A percentile compares a stretch with the other conserved stretches of the same genome.
phyloP scores from a whole-genome alignment of 1,284 basidiomycete genomes.

The Violaceomyces palustris region DNA sequence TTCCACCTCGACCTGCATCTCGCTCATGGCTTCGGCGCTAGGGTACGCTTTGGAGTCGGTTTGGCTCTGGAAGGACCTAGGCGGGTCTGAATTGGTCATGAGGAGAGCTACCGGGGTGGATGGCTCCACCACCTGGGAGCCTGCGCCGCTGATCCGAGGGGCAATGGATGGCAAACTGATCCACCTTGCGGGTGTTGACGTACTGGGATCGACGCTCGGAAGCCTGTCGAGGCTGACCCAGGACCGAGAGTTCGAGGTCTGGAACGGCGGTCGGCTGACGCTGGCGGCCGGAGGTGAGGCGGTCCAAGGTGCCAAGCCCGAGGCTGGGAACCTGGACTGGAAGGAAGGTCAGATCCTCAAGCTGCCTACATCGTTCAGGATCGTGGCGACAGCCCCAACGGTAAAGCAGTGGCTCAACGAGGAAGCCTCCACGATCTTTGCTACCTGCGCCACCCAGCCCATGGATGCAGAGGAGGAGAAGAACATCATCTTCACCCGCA shows the following conservation, averaged over 20 bases:
- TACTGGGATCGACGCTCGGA: constrained; percentile 51
- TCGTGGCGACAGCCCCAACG: constrained; percentile 50
- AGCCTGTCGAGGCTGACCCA: constrained; percentile 43
- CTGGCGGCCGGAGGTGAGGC: not conserved
- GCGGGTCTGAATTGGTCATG: constrained; percentile 52
- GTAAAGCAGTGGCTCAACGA: constrained; percentile 52
- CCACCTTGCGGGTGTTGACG: constrained; percentile 53
- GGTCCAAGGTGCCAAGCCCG: not conserved
- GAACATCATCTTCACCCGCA: constrained; percentile 27
- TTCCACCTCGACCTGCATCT: constrained; percentile 51
- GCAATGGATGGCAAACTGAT: constrained; percentile 52
- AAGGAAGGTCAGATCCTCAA: constrained; percentile 15
- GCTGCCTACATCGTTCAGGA: constrained; percentile 42
- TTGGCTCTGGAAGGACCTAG: constrained; percentile 53
- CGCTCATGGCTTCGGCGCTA: constrained; percentile 48
- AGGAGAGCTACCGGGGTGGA: constrained; percentile 45
- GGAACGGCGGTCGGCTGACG: constrained; percentile 40
- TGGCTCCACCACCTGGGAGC: constrained; percentile 49
- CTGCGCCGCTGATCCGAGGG: constrained; percentile 44
- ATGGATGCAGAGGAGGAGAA: constrained; percentile 52
- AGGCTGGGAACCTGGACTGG: too few relatives aligned
- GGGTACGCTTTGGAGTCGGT: constrained; percentile 52
- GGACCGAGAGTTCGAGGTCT: constrained; percentile 50
- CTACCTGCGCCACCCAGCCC: constrained; percentile 46
- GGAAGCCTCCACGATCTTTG: constrained; percentile 48